Conservation (phyloP, 208 protist genomes). For the Vickermania ingenoplastis region DNA sequence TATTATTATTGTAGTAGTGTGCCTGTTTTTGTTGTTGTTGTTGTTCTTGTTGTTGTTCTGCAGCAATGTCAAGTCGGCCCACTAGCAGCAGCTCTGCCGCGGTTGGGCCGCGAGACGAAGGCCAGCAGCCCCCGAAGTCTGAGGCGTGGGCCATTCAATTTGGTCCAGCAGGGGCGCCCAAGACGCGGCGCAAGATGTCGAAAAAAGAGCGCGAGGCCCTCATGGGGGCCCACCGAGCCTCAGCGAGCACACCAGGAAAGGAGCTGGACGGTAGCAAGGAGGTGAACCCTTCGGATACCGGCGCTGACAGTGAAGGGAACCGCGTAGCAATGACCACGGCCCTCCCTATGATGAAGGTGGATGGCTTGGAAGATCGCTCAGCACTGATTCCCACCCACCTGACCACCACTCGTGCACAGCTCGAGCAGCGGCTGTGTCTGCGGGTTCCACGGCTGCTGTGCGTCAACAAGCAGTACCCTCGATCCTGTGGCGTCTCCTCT, state of each 20-base stretch:
- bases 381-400: slow-evolving; percentile 59
- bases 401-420: slow-evolving; percentile 45
- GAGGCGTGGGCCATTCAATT: slow-evolving; percentile 76
- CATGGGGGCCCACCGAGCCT: slow-evolving; percentile 4
- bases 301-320: slow-evolving; percentile 42
- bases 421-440: slow-evolving; percentile 60
- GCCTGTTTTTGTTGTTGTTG: too few species aligned
- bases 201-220: slow-evolving; percentile 61
- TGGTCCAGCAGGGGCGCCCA: slow-evolving; percentile 17
- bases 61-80: too few species aligned
- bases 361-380: slow-evolving; percentile 33
- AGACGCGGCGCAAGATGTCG: slow-evolving; percentile 39
- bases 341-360: slow-evolving; percentile 30
- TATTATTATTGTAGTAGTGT: too few species aligned
- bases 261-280: too few species aligned
- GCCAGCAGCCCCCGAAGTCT: too few species aligned
- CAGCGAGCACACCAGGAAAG: background rate
- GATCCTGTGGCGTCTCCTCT: slow-evolving; percentile 80
- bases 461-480: slow-evolving; percentile 87
- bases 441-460: slow-evolving; percentile 60
- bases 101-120: too few species aligned
- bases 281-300: background rate
- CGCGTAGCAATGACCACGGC: slow-evolving; percentile 6
- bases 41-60: too few species aligned
- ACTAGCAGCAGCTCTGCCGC: too few species aligned